Percentiles rank a stretch among this genome's conserved stretches.
phyloP scores from a whole-genome alignment of 805 yeast species.

The Lipomyces kockii region DNA sequence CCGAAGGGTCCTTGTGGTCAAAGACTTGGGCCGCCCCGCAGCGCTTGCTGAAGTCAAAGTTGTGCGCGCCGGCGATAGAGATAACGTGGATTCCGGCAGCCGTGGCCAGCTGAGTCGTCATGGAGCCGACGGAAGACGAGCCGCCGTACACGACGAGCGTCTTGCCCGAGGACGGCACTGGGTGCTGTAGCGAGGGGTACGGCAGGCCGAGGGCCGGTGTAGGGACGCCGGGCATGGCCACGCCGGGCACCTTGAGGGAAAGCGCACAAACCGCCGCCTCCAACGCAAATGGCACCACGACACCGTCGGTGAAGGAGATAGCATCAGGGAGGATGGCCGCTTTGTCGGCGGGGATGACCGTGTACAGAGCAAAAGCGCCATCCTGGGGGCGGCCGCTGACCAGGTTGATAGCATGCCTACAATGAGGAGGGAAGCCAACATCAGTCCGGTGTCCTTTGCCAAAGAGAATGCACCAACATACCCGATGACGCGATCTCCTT shows the following conservation, averaged over 20 bases:
- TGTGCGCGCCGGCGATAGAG: slow-evolving; percentile 57
- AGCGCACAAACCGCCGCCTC: slow-evolving; percentile 30
- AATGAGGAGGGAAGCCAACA: background rate
- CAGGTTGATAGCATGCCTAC: slow-evolving; percentile 1
- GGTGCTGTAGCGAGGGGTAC: slow-evolving; percentile 1
- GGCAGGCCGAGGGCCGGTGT: slow-evolving; percentile 1
- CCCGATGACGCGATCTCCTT: slow-evolving; percentile 37
- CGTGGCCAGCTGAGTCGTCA: slow-evolving; percentile 65
- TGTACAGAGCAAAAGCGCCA: slow-evolving; percentile 35
- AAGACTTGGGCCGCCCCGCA: slow-evolving; percentile 59
- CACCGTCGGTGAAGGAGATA: slow-evolving; percentile 33
- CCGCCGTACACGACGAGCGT: slow-evolving; percentile 64
- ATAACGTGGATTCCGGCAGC: slow-evolving; percentile 53
- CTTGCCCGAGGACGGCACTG: slow-evolving; percentile 1
- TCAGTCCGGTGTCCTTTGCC: background rate
- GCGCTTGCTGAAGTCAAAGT: slow-evolving; percentile 49
- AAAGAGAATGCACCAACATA: background rate
- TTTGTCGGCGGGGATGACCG: slow-evolving; percentile 18
- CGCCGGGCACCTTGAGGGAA: background rate
- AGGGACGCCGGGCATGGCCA: background rate
- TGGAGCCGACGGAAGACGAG: slow-evolving; percentile 63
- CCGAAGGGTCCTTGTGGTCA: slow-evolving; percentile 49
- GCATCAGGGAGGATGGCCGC: slow-evolving; percentile 36
- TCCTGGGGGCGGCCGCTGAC: slow-evolving; percentile 6
- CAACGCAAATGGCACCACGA: slow-evolving; percentile 36